Base-by-base conservation (phyloP, 2,329 filamentous ascomycete genomes). In the Tolypocladium paradoxum region DNA sequence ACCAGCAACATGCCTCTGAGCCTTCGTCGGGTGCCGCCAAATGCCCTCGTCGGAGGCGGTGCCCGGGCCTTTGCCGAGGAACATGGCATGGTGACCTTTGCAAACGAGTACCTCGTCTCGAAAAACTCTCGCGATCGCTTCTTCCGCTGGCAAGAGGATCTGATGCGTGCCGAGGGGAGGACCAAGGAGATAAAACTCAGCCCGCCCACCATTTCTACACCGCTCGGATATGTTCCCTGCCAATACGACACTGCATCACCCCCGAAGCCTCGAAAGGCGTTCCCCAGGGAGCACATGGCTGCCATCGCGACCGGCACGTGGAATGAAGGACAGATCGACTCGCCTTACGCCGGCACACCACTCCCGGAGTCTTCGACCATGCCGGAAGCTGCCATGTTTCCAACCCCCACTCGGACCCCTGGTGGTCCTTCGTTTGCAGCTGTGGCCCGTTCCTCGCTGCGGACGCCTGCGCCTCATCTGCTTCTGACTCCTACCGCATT, bases 1-100 rank as follows among this genome's bases (percentile, higher is more conserved):
- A 79, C 81, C 54, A 88, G 89, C 54, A 87, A 81, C 49, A 78
- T 83, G 54, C 83, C 87, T 1, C 72, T 97, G n/a, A 88, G 89
- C 8, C 79, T 97, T 50, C 83, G 88, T 52, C 84, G 93, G 53
- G 90, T 99, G 4, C 91, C 95, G 9, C 93, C 93, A 11, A 97
- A 96, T 62, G 82, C 96, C 27, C 79, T 99, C 2, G 88, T 95
- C 12, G 89, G 90, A 35, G 77, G 88, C 59, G 93, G 93, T 12
- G 93, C 93, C 18, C 85, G 81, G 45, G 81, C 86, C n/a, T 99
- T 95, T 69, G 93, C 92, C 0, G 81, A 81, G 56, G 84, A 92
- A 55, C 81, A 90, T 59, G 85, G 88, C 9, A 82, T 97, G 65
- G 73, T 79, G 0, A 75, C 89, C 12, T 76, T 90, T n/a, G 78